Evolutionary conservation across 805 yeast genomes (phyloP).

Genomic region (Saccharomycopsis fodiens): DNA sequence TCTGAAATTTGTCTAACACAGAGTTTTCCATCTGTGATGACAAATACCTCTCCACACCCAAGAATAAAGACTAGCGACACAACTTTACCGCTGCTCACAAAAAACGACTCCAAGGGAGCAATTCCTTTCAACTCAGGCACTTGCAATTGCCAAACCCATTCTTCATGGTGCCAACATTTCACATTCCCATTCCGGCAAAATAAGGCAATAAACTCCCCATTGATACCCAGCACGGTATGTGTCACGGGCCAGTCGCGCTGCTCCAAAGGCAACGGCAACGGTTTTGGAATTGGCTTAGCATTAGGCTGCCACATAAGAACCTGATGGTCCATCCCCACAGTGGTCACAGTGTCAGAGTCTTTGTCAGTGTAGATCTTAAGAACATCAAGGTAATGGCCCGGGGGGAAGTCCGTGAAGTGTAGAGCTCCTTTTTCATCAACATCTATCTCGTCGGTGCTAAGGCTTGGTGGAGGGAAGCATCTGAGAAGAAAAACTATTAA

Average conservation of each 20-base stretch:
- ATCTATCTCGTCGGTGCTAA: constrained; percentile 17
- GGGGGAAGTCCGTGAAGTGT: constrained; percentile 24
- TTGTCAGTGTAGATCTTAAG: constrained; percentile 51
- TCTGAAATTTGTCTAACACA: too few species aligned
- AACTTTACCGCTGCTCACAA: too few species aligned
- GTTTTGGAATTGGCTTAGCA: constrained; percentile 37
- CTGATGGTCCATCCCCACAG: constrained; percentile 68
- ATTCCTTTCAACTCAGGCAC: constrained; percentile 31
- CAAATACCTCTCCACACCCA: too few species aligned
- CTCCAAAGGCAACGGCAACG: constrained; percentile 36
- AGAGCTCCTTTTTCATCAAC: too few species aligned
- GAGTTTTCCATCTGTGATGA: too few species aligned
- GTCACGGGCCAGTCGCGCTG: constrained; percentile 55
- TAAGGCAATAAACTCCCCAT: constrained; percentile 52
- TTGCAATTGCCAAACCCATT: constrained; percentile 49
- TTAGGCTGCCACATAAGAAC: constrained; percentile 70
- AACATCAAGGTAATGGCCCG: constrained; percentile 56
- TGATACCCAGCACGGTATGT: constrained; percentile 45
- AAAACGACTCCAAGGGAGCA: constrained; percentile 55
- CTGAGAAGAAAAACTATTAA: constrained; percentile 39
- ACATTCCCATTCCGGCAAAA: constrained; percentile 45
- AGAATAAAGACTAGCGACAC: too few species aligned
- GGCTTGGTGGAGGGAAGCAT: constrained; percentile 20
- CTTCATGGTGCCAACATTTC: constrained; percentile 51
- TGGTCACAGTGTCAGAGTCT: constrained; percentile 54